A percentile compares a stretch with the other conserved stretches of the same genome.
Conservation (phyloP, 306 rosid species). For the Prunus armeniaca region DNA sequence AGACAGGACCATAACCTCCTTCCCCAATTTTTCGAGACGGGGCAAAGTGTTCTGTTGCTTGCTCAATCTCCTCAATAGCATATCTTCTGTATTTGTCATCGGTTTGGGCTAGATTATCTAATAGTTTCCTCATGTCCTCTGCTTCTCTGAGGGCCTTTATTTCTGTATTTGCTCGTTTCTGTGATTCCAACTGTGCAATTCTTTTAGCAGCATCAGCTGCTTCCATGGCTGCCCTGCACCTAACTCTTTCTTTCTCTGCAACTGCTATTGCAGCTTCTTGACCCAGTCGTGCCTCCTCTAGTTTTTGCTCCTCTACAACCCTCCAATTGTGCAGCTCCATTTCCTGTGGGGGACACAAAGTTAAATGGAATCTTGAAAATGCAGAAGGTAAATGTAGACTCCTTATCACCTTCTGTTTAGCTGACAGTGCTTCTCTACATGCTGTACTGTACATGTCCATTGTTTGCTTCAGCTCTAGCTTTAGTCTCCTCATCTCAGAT, state of each 20-base stretch:
- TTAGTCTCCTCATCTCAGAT: slow-evolving; percentile 79
- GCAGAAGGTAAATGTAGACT: neutral
- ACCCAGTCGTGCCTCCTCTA: slow-evolving; percentile 62
- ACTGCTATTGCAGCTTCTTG: slow-evolving; percentile 69
- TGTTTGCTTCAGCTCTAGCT: slow-evolving; percentile 90
- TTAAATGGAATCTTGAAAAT: neutral
- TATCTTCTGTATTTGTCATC: slow-evolving; percentile 71
- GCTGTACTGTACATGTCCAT: slow-evolving; percentile 84
- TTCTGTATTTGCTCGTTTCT: slow-evolving; percentile 53
- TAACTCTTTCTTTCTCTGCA: slow-evolving; percentile 79
- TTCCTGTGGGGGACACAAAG: slow-evolving; percentile 36
- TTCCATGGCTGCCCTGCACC: slow-evolving; percentile 69
- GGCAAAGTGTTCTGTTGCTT: slow-evolving; percentile 58
- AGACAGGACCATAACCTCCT: slow-evolving; percentile 96
- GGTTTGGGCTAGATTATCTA: slow-evolving; percentile 51
- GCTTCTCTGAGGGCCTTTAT: slow-evolving; percentile 59
- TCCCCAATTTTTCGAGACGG: slow-evolving; percentile 79
- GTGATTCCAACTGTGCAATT: slow-evolving; percentile 65
- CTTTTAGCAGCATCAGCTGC: slow-evolving; percentile 78
- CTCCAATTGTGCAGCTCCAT: slow-evolving; percentile 55
- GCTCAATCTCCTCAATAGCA: slow-evolving; percentile 72
- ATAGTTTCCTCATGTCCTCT: slow-evolving; percentile 54
- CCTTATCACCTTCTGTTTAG: slow-evolving; percentile 61
- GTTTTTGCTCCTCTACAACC: slow-evolving; percentile 58
- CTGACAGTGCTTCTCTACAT: slow-evolving; percentile 73